Evolutionary conservation across 2,329 filamentous ascomycete genomes (phyloP).

Genomic region (Arthrobotrys pseudoclavata): DNA sequence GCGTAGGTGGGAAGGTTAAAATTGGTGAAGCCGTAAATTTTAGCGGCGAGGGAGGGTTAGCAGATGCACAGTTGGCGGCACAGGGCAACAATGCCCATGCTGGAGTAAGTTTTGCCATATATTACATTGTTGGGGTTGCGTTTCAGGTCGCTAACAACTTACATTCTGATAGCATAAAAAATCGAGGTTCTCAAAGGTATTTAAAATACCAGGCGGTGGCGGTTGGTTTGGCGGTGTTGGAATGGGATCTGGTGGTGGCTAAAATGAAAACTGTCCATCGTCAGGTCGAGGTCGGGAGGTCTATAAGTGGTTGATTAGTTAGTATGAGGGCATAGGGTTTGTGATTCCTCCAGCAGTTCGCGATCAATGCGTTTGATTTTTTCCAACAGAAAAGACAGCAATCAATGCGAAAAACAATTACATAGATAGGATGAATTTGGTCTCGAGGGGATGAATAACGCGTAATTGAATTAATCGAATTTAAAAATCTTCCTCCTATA

Average conservation of each 20-base stretch:
- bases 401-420: too few relatives aligned
- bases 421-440: too few relatives aligned
- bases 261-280: not conserved
- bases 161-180: conserved; percentile 35
- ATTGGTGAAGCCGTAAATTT: conserved; percentile 56
- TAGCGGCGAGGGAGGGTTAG: conserved; percentile 36
- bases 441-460: too few relatives aligned
- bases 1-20: conserved; percentile 46
- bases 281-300: not conserved
- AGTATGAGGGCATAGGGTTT: not conserved
- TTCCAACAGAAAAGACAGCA: not conserved
- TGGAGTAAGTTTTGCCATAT: conserved; percentile 22
- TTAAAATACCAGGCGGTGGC: conserved; percentile 33
- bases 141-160: not conserved
- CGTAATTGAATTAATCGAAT: too few relatives aligned
- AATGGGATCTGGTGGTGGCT: conserved; percentile 2
- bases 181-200: conserved; percentile 37
- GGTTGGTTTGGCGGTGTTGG: conserved; percentile 49
- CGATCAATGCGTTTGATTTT: not conserved
- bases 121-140: not conserved
- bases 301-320: not conserved
- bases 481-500: too few relatives aligned
- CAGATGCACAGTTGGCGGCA: conserved; percentile 46
- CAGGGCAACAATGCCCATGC: conserved; percentile 41
- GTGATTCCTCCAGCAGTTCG: not conserved